Conservation (phyloP, 2,329 filamentous ascomycete genomes). For the Fusarium torulosum region DNA sequence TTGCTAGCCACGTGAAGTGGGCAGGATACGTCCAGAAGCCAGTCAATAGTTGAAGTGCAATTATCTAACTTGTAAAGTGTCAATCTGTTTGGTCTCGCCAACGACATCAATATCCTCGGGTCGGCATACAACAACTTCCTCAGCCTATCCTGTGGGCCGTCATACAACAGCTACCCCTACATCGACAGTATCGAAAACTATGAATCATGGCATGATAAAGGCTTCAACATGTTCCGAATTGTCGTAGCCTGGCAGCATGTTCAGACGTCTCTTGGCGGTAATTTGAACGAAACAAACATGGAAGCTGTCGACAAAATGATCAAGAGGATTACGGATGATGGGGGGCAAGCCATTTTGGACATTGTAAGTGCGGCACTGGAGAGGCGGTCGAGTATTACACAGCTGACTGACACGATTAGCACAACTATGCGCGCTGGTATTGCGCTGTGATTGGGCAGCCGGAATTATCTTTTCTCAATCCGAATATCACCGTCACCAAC, state of each 20-base stretch:
- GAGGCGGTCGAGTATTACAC: neutral
- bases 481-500: neutral
- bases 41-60: accelerated
- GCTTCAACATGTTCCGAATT: slow-evolving; percentile 8
- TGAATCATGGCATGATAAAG: slow-evolving; percentile 1
- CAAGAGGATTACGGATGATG: neutral
- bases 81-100: slow-evolving; percentile 7
- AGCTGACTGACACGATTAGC: neutral
- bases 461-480: slow-evolving; percentile 3
- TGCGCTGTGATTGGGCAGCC: slow-evolving; percentile 3
- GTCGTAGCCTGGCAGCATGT: slow-evolving; percentile 10
- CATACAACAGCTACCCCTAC: slow-evolving; percentile 3
- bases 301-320: neutral
- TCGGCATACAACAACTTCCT: slow-evolving; percentile 9
- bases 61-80: neutral
- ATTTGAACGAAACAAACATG: slow-evolving; percentile 8
- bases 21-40: neutral
- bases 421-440: slow-evolving; percentile 11
- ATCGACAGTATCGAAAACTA: neutral
- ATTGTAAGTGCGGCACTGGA: neutral
- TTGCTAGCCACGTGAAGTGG: neutral
- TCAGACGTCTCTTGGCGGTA: neutral
- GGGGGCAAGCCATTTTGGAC: slow-evolving; percentile 4
- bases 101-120: slow-evolving; percentile 9
- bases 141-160: neutral